Evolutionary conservation across 2,329 filamentous ascomycete species (phyloP), one percentile per base, ranked within the genome.

Genomic region (Escovopsis sp.): DNA sequence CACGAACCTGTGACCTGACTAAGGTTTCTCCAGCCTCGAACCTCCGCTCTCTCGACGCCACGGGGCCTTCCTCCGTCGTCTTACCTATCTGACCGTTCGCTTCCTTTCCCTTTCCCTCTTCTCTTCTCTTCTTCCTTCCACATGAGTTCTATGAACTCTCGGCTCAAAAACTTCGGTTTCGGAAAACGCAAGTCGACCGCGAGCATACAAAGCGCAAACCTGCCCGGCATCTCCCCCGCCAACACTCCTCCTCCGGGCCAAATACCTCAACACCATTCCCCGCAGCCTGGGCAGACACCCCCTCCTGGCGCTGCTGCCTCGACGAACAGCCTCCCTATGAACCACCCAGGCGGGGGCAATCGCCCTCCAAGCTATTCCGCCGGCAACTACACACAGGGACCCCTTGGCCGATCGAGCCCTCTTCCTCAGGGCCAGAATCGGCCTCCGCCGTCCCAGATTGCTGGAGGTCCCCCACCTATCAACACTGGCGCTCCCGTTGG

Each of bases 141-240:
- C 61, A 83, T 84, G 80, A 83, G 75, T 73, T 84, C 78, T 72
- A 75, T 83, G 76, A 85, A 84, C 71, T 75, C 77, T 62, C 78
- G 81, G 66, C 77, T 85, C 63, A 83, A 84, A 72, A 75, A 75
- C 72, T 73, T 86, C 68, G 80, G 82, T 67, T 82, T 85, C 71
- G 81, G 80, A 67, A 85, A 83, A 75, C 80, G 82, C 65, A 83
- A 79, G 70, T 81, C 80, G 57, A 70, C 70, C 56, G 70, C 72
- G 60, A 76, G 70, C 62, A 73, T 75, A 55, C 69, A 72, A 51
- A 65, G 63, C 58, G 58, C 64, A 59, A 32, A 39, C 41, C 65
- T 71, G 58, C 65, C 71, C 59, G 59, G 58, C 44, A 53, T 51
- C 45, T 52, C 55, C 47, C 52, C 58, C 46, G 52, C 51, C 51